Base-by-base conservation (phyloP, 2,329 filamentous ascomycete species). In the Truncatella angustata region DNA sequence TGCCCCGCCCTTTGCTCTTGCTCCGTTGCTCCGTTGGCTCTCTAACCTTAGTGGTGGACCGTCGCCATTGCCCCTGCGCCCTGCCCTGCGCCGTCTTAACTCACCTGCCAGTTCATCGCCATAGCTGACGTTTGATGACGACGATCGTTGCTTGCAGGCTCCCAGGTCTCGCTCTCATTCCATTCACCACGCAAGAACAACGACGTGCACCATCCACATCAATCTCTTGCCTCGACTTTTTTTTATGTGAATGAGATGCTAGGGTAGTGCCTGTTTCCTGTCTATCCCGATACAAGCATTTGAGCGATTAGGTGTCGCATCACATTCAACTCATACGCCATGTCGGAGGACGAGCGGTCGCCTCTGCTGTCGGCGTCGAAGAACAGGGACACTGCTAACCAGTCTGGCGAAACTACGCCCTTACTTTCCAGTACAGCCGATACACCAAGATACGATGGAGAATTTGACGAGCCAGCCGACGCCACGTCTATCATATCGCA, bases 341-440 rank as follows among this genome's bases (percentile, higher is more conserved):
- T 80, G 77, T 62, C 77, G 23, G 67, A 72, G 49, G 63, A 72
- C 50, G 77, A 79, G 62, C 68, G 66, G 54, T 70, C 74, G 20
- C 76, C 75, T 34, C 66, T 81, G 53, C 68, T 79, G 40, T 64
- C 71, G 12, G 61, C 55, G 26, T 40, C 44, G 40, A 67, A 62
- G 30, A 59, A 60, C 40, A 66, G 62, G 45, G 43, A 43, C 24
- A 42, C 39, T 4, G 65, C 56, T 18, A 47, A 63, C 16, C 59
- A 59, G 1, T 57, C 66, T 3, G 48, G 53, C 36, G 80, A 84
- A 58, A 71, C 74, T n/a, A 77, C 79, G n/a, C 79, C 80, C 16
- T 72, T 84, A 12, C 72, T 84, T 1, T 67, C 70, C 5, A 65
- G 67, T 53, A 64, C 69, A 18, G 63, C 68, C 44, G 61, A 63